These are phyloP conservation scores for Aaosphaeria arxii DNA, from an alignment of 2,329 filamentous ascomycete genomes.

Conservation along the genomic window DNA sequence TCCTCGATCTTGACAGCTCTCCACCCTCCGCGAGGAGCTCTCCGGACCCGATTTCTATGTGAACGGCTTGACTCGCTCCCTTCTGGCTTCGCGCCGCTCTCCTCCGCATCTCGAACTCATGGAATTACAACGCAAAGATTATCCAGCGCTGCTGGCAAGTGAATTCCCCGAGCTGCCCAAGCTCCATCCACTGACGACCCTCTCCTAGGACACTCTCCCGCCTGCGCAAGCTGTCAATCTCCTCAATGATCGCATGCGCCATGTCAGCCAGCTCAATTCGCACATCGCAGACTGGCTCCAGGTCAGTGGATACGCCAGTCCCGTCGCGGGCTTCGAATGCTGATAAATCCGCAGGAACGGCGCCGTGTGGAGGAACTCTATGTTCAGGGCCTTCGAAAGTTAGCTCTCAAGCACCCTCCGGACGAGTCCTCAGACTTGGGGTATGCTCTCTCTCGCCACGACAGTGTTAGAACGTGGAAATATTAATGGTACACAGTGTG, in stretches of 20 bases:
- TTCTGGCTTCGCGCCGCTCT: constrained; percentile 26
- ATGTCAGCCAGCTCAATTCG: constrained; percentile 79
- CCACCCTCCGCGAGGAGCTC: constrained; percentile 24
- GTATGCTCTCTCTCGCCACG: constrained; percentile 52
- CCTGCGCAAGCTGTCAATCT: constrained; percentile 77
- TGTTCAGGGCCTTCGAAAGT: constrained; percentile 74
- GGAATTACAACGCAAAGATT: constrained; percentile 80
- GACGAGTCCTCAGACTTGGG: constrained; percentile 80
- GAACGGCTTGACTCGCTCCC: constrained; percentile 15
- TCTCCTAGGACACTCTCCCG: constrained; percentile 68
- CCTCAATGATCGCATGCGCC: constrained; percentile 81
- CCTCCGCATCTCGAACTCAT: constrained; percentile 25
- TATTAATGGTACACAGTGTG: constrained; percentile 57
- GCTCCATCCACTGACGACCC: constrained; percentile 25
- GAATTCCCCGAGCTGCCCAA: constrained; percentile 9
- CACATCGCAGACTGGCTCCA: constrained; percentile 97
- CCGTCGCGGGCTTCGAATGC: not conserved
- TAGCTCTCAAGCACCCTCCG: constrained; percentile 70
- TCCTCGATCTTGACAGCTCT: constrained; percentile 22
- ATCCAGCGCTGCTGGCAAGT: constrained; percentile 90
- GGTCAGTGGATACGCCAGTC: constrained; percentile 58
- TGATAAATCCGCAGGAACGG: constrained; percentile 65
- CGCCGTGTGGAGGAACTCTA: constrained; percentile 90
- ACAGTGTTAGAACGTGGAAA: not conserved
- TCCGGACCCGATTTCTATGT: constrained; percentile 24